Percentiles rank a stretch among this genome's conserved stretches.
These are phyloP conservation scores for Ceratobasidium sp. DNA, from an alignment of 1,284 basidiomycete species.

Conservation along the genomic window DNA sequence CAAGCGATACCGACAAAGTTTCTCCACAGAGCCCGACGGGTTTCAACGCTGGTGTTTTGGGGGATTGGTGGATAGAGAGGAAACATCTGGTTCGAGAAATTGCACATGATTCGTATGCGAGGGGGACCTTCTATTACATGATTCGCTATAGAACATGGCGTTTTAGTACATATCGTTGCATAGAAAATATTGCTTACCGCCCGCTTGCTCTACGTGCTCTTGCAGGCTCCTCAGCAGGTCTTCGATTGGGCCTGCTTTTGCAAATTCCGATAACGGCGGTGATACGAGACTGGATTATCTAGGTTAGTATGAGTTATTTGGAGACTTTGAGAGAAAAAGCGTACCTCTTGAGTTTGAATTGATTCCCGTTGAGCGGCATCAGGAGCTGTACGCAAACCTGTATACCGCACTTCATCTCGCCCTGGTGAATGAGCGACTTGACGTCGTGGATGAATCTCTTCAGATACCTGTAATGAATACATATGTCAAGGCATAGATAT, in stretches of 20 bases:
- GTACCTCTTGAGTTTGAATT: no score
- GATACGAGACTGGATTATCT: no score
- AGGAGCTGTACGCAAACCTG: no score
- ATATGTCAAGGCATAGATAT: no score
- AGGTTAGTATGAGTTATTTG: no score
- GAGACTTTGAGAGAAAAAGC: no score
- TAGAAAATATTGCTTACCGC: not conserved
- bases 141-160: not conserved
- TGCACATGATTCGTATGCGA: not conserved
- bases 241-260: not conserved
- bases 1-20: not conserved
- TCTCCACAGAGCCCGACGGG: not conserved
- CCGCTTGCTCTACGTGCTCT: not conserved
- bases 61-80: not conserved
- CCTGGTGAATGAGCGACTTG: no score
- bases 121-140: not conserved
- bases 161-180: not conserved
- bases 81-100: not conserved
- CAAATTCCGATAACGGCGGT: no score
- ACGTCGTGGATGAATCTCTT: no score
- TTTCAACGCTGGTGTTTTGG: not conserved
- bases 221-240: not conserved
- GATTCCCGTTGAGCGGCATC: no score
- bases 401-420: no score
- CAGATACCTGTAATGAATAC: no score